phyloP scores from a whole-genome alignment of 1,284 basidiomycete species.

The Moesziomyces globuligerus region DNA sequence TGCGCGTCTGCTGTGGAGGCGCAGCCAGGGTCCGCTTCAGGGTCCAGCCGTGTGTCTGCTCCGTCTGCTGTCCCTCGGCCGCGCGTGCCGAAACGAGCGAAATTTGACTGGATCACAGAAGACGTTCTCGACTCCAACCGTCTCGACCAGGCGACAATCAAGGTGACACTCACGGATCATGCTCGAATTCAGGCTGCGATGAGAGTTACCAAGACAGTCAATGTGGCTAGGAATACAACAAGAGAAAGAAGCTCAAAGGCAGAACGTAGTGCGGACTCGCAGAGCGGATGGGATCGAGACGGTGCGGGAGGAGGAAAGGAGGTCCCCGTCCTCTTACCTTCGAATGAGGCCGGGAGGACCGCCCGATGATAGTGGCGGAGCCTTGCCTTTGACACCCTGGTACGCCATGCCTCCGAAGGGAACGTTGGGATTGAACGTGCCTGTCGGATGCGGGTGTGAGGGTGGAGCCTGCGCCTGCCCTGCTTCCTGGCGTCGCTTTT shows the following conservation, averaged over 20 bases:
- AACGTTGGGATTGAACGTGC: slow-evolving; percentile 16
- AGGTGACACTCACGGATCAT: too few species aligned
- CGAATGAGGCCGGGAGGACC: slow-evolving; percentile 27
- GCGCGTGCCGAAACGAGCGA: too few species aligned
- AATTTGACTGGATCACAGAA: too few species aligned
- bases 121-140: too few species aligned
- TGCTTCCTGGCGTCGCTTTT: slow-evolving; percentile 24
- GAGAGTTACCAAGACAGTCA: background rate
- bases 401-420: slow-evolving; percentile 45
- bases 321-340: slow-evolving; percentile 12
- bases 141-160: too few species aligned
- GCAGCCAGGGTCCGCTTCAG: background rate
- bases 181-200: too few species aligned
- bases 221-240: slow-evolving; percentile 34
- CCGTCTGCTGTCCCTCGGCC: too few species aligned
- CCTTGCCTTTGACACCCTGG: slow-evolving; percentile 39
- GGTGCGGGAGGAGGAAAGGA: too few species aligned
- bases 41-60: background rate
- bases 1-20: background rate
- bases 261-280: too few species aligned
- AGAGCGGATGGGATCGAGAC: too few species aligned
- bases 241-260: slow-evolving; percentile 5
- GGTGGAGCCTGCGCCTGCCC: slow-evolving; percentile 17
- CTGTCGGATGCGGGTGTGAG: background rate
- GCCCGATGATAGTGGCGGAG: slow-evolving; percentile 33